Evolutionary conservation across 164 flowering plant genomes (phyloP).

Genomic region (Nymphaea thermarum): DNA sequence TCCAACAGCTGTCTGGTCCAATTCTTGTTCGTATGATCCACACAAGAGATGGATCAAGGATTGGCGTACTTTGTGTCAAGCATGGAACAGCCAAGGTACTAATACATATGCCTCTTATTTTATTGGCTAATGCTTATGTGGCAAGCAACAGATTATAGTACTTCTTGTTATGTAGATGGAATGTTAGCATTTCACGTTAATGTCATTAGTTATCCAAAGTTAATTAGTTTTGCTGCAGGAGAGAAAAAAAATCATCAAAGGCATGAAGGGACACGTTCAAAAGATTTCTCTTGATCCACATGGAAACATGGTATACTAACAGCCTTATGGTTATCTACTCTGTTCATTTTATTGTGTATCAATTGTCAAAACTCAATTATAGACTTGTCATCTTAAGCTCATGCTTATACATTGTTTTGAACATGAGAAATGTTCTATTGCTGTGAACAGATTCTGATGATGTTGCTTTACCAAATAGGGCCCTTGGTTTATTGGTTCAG

Average conservation of each 20-base stretch:
- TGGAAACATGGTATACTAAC: slow-evolving; percentile 52
- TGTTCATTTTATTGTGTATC: no score
- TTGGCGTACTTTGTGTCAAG: slow-evolving; percentile 77
- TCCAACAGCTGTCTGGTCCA: slow-evolving; percentile 68
- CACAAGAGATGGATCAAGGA: slow-evolving; percentile 68
- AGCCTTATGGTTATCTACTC: no score
- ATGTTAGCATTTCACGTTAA: neutral
- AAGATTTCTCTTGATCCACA: slow-evolving; percentile 66
- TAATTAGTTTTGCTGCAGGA: slow-evolving; percentile 35
- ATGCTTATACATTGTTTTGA: no score
- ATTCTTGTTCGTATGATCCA: slow-evolving; percentile 82
- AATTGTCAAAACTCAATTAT: no score
- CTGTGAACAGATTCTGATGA: no score
- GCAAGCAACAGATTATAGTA: neutral
- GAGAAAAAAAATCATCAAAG: slow-evolving; percentile 84
- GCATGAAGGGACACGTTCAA: slow-evolving; percentile 63
- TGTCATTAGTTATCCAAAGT: neutral
- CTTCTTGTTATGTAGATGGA: neutral
- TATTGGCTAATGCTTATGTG: neutral
- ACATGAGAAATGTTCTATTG: no score
- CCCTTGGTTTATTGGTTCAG: no score
- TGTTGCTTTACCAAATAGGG: no score
- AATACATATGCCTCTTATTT: neutral
- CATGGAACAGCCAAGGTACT: slow-evolving; percentile 91
- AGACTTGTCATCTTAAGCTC: no score